Evolutionary conservation across 305 asterid species (phyloP), one percentile per base, ranked within the genome.

Genomic region (Fraxinus velutina): DNA sequence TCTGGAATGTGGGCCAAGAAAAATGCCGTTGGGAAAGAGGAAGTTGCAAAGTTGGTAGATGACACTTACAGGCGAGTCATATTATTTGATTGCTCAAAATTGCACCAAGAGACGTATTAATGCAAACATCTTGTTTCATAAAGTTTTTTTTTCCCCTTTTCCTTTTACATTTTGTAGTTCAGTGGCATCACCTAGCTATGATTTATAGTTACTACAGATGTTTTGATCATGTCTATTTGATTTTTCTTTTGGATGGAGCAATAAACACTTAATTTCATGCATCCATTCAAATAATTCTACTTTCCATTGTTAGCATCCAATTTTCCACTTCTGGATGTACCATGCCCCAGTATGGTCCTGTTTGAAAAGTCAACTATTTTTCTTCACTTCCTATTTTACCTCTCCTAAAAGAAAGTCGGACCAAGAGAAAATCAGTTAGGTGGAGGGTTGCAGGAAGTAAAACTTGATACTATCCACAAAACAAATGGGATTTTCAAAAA

Each of bases 1-100:
- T 89, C 92, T 83, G 97, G 91, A 79, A 78, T 83, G 81, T 88
- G 89, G 92, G 87, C 92, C 77, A 92, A 89, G 90, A 93, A 89
- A 86, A 87, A 85, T 86, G 89, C 88, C 50, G 88, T 89, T 79
- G 86, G 91, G 60, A 92, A 88, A 90, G 93, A 93, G 79, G 91
- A 88, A 78, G 97, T 90, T 76, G 94, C 88, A 2, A 92, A 93
- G 89, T 85, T 93, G 47, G 88, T 93, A 66, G 92, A 90, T 85
- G 97, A 92, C 79, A 93, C 91, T 79, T 90, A 90, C 89, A 88
- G 94, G 97, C 86, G 62, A 70, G 73, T 29, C 55, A 72, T 83
- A 27, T 12, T 10, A 73, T 68, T 84, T 66, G 75, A 12, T 70
- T 70, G 75, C 39, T 70, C 37, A 30, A 70, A 70, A 27, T 29